Evolutionary conservation across 2,329 filamentous ascomycete genomes (phyloP).

Genomic region (Fusarium sp.): DNA sequence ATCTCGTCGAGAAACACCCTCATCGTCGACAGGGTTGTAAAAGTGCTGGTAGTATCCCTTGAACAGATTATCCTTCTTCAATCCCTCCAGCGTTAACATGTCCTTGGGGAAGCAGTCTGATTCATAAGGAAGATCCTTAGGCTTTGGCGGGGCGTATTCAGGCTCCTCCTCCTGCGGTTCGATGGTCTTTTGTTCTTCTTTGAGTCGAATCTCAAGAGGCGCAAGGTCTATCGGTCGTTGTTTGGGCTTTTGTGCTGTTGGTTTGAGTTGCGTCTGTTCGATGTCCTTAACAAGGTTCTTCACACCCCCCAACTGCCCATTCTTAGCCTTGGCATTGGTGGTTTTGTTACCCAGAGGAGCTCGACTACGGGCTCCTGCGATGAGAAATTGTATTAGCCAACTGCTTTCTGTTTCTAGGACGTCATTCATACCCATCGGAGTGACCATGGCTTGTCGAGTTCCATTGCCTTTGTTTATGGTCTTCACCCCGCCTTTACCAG

Average conservation of each 20-base stretch:
- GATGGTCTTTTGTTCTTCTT: conserved; percentile 62
- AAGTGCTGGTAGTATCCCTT: conserved; percentile 72
- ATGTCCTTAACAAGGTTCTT: conserved; percentile 68
- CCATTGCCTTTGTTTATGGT: conserved; percentile 60
- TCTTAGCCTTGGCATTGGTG: conserved; percentile 87
- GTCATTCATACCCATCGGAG: conserved; percentile 77
- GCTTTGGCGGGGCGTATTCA: conserved; percentile 87
- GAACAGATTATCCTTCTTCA: conserved; percentile 68
- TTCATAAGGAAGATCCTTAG: conserved; percentile 73
- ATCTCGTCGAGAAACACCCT: conserved; percentile 72
- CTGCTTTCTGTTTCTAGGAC: neutral
- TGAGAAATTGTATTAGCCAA: conserved; percentile 12
- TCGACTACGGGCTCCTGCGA: conserved; percentile 65
- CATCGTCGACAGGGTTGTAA: conserved; percentile 72
- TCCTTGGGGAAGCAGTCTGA: conserved; percentile 74
- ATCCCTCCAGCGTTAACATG: conserved; percentile 65
- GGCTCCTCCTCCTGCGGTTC: conserved; percentile 70
- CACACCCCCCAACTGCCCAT: conserved; percentile 72
- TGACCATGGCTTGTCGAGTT: conserved; percentile 71
- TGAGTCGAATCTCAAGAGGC: conserved; percentile 70
- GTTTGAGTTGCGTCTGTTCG: conserved; percentile 71
- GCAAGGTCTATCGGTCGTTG: conserved; percentile 64
- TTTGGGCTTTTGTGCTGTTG: conserved; percentile 70
- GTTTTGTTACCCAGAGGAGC: conserved; percentile 94
- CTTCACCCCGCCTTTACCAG: conserved; percentile 59